phyloP scores from a whole-genome alignment of 2,329 filamentous ascomycete genomes.

The Fusarium xylarioides region DNA sequence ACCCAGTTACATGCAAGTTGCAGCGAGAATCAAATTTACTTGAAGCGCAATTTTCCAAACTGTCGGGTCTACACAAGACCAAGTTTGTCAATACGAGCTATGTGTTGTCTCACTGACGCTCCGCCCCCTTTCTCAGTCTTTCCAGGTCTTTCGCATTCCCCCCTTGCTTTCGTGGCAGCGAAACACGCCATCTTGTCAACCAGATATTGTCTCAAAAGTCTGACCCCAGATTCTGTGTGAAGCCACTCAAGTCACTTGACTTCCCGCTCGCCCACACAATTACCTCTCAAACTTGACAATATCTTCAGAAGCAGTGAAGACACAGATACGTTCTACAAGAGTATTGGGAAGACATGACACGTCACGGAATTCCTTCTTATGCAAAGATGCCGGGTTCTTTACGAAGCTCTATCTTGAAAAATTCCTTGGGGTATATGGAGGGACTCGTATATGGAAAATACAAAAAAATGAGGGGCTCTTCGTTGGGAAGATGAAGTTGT shows the following conservation, averaged over 20 bases:
- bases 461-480: conserved; percentile 42
- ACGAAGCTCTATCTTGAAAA: conserved; percentile 19
- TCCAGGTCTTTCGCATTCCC: conserved; percentile 20
- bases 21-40: conserved; percentile 43
- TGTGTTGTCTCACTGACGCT: conserved; percentile 29
- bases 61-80: conserved; percentile 45
- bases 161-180: conserved; percentile 21
- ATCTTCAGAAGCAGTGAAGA: neutral
- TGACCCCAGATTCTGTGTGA: conserved; percentile 24
- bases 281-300: neutral
- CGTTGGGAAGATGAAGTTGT: conserved; percentile 48
- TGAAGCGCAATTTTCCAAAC: conserved; percentile 50
- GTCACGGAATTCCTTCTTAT: neutral
- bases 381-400: conserved; percentile 6
- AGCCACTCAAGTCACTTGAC: conserved; percentile 37
- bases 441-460: conserved; percentile 25
- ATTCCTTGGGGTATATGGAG: conserved; percentile 39
- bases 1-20: conserved; percentile 38
- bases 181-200: conserved; percentile 23
- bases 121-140: conserved; percentile 24
- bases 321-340: neutral
- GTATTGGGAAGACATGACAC: neutral
- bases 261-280: conserved; percentile 19
- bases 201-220: conserved; percentile 23
- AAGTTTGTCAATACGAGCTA: conserved; percentile 39